Evolutionary conservation across 805 yeast genomes (phyloP).

Genomic region (Nakazawaea wickerhamii): DNA sequence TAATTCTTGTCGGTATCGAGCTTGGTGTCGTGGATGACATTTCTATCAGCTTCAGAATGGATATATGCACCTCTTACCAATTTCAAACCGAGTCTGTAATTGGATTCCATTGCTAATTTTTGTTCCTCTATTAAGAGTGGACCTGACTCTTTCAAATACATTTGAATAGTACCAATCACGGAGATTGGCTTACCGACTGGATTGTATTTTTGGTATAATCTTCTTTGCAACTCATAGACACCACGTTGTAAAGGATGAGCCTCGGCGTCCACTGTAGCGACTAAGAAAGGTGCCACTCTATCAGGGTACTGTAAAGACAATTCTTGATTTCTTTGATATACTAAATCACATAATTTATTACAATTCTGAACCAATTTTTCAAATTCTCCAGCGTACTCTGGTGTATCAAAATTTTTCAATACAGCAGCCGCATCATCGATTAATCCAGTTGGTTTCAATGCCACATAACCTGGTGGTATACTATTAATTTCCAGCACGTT

Average conservation of each 20-base stretch:
- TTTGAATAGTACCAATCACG: slow-evolving; percentile 88
- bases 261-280: slow-evolving; percentile 87
- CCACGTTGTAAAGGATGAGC: slow-evolving; percentile 84
- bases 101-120: slow-evolving; percentile 51
- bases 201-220: slow-evolving; percentile 70
- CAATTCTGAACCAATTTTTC: slow-evolving; percentile 61
- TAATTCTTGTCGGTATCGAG: slow-evolving; percentile 74
- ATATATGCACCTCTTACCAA: slow-evolving; percentile 94
- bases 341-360: slow-evolving; percentile 51
- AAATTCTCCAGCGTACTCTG: slow-evolving; percentile 47
- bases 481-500: slow-evolving; percentile 43
- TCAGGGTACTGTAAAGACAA: slow-evolving; percentile 50
- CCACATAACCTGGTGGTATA: slow-evolving; percentile 88
- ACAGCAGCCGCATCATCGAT: slow-evolving; percentile 72
- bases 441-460: slow-evolving; percentile 90
- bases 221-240: slow-evolving; percentile 85
- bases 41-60: slow-evolving; percentile 77
- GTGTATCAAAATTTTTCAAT: slow-evolving; percentile 52
- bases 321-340: slow-evolving; percentile 45
- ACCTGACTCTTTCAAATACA: slow-evolving; percentile 75
- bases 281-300: slow-evolving; percentile 67
- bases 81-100: slow-evolving; percentile 78
- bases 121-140: slow-evolving; percentile 58
- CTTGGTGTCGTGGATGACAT: slow-evolving; percentile 70
- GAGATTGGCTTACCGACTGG: slow-evolving; percentile 49